Conservation (phyloP, 164 flowering plant species). For the Tetrastigma voinierianum region DNA sequence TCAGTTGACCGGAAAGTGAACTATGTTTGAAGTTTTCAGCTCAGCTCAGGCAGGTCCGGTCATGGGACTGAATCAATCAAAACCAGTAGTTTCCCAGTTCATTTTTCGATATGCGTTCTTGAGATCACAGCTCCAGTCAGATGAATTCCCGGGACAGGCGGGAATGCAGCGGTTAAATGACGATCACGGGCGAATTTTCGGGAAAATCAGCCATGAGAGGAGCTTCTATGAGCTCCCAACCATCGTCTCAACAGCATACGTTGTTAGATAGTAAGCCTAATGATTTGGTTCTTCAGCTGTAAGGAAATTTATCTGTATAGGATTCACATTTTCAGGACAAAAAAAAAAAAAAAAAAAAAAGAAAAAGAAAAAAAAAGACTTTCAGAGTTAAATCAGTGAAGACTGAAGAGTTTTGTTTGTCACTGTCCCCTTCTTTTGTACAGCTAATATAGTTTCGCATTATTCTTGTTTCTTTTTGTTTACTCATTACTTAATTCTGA, state of each 20-base stretch:
- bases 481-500: no score
- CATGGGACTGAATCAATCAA: constrained; percentile 1
- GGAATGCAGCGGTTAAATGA: constrained; percentile 5
- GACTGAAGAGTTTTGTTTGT: no score
- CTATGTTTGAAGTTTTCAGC: not conserved
- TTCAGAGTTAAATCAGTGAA: no score
- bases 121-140: constrained; percentile 34
- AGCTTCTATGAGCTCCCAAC: constrained; percentile 2
- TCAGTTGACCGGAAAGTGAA: no score
- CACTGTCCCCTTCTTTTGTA: no score
- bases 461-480: no score
- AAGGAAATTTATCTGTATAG: not conserved
- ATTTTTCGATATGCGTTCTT: constrained; percentile 38
- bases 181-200: not conserved
- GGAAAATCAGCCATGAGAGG: not conserved
- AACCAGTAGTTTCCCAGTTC: constrained; percentile 16
- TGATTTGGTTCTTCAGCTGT: constrained; percentile 26
- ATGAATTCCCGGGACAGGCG: constrained; percentile 18
- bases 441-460: no score
- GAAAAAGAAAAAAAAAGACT: not conserved
- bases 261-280: constrained; percentile 11
- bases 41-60: constrained; percentile 4
- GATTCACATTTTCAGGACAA: not conserved
- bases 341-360: not conserved
- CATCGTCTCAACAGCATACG: not conserved